phyloP scores from a whole-genome alignment of 2,329 filamentous ascomycete genomes.

The Coniochaeta sp. region DNA sequence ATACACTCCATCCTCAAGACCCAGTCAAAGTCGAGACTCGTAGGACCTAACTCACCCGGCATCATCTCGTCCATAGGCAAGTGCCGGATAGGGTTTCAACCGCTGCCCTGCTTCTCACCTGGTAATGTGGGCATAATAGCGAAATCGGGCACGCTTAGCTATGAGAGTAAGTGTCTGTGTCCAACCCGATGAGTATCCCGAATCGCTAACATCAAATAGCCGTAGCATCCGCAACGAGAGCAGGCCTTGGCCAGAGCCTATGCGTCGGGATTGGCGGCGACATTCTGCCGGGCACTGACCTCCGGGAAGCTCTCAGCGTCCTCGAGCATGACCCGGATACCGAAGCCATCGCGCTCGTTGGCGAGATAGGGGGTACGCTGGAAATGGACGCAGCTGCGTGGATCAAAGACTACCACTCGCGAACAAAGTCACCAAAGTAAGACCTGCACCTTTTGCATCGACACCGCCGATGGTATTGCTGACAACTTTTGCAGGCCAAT shows the following conservation, averaged over 20 bases:
- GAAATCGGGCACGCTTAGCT: conserved; percentile 76
- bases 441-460: too few relatives aligned
- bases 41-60: conserved; percentile 75
- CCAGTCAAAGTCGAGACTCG: conserved; percentile 64
- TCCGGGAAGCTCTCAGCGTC: conserved; percentile 62
- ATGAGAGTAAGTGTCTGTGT: conserved; percentile 39
- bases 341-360: conserved; percentile 64
- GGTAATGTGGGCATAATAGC: conserved; percentile 69
- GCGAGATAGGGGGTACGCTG: conserved; percentile 63
- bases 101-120: conserved; percentile 64
- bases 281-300: conserved; percentile 65
- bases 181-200: not conserved
- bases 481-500: conserved; percentile 49
- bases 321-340: conserved; percentile 62
- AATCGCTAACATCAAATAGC: conserved; percentile 26
- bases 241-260: conserved; percentile 70
- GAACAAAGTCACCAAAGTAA: conserved; percentile 57
- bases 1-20: conserved; percentile 62
- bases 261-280: conserved; percentile 76
- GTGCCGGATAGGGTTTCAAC: conserved; percentile 60
- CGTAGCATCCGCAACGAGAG: conserved; percentile 65
- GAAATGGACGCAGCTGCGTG: conserved; percentile 68
- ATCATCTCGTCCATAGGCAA: conserved; percentile 72
- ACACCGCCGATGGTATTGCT: too few relatives aligned
- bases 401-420: conserved; percentile 58